A percentile compares a stretch with the other conserved stretches of the same genome.
These are phyloP conservation scores for Wallemia ichthyophaga DNA, from an alignment of 1,284 basidiomycete species.

Conservation along the genomic window DNA sequence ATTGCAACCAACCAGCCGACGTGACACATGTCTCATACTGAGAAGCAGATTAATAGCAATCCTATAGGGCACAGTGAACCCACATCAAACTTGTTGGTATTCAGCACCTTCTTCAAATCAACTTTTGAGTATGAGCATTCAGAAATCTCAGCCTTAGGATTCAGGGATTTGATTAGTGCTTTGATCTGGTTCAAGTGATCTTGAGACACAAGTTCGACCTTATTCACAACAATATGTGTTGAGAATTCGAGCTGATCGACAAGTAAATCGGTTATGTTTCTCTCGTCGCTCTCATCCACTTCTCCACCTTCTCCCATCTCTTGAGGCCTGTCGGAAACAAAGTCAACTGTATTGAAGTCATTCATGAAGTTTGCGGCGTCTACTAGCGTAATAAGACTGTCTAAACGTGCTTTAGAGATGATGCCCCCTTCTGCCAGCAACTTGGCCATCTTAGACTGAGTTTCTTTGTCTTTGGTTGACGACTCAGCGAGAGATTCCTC, in stretches of 20 bases:
- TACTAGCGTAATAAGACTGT: slow-evolving; percentile 15
- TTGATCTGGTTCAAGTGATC: slow-evolving; percentile 14
- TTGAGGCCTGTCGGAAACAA: slow-evolving; percentile 17
- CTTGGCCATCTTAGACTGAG: slow-evolving; percentile 13
- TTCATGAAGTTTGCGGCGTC: slow-evolving; percentile 15
- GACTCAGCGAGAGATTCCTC: slow-evolving; percentile 12
- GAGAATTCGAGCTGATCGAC: slow-evolving; percentile 20
- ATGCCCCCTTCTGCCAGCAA: slow-evolving; percentile 18
- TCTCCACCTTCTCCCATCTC: slow-evolving; percentile 8
- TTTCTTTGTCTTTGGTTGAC: slow-evolving; percentile 9
- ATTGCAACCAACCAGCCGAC: slow-evolving; percentile 20
- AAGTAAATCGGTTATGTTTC: slow-evolving; percentile 17
- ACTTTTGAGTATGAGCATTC: slow-evolving; percentile 13
- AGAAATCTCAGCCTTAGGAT: slow-evolving; percentile 18
- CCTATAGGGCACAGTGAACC: no score
- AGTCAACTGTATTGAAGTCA: slow-evolving; percentile 20
- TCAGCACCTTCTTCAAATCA: slow-evolving; percentile 16
- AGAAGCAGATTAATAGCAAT: no score
- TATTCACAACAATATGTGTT: slow-evolving; percentile 20
- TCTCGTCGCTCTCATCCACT: slow-evolving; percentile 19
- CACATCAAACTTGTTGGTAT: slow-evolving; percentile 17
- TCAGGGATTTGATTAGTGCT: slow-evolving; percentile 16
- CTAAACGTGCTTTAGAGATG: slow-evolving; percentile 13
- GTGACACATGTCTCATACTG: slow-evolving; percentile 17
- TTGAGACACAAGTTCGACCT: slow-evolving; percentile 14